Evolutionary conservation across 495 filamentous ascomycete species (phyloP).

Genomic region (Bryoglossum gracile): DNA sequence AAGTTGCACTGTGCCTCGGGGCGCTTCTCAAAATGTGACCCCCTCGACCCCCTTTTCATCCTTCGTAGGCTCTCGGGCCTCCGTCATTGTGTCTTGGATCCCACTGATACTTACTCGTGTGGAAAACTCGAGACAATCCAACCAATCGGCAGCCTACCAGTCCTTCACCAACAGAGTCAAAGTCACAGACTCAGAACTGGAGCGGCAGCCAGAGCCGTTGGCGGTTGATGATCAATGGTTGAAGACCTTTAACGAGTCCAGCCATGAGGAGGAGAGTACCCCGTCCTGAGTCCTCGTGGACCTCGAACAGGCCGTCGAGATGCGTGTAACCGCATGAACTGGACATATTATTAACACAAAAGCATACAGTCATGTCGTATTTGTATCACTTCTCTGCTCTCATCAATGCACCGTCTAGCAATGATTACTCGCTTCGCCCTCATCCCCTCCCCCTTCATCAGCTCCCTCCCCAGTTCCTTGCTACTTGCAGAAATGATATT

Average conservation of each 20-base stretch:
- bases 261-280: too few relatives aligned
- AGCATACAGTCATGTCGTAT: not conserved
- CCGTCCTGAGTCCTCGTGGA: too few relatives aligned
- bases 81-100: slow-evolving; percentile 7
- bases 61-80: not conserved
- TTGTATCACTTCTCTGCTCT: not conserved
- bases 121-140: not conserved
- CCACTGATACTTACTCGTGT: not conserved
- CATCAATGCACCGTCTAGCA: not conserved
- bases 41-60: not conserved
- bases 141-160: not conserved
- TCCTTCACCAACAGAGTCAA: not conserved
- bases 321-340: not conserved
- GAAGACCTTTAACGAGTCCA: not conserved
- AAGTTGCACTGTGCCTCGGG: too few relatives aligned
- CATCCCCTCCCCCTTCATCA: too few relatives aligned
- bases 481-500: too few relatives aligned
- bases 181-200: too few relatives aligned
- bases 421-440: too few relatives aligned
- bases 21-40: not conserved
- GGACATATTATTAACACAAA: not conserved
- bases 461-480: too few relatives aligned
- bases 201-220: too few relatives aligned
- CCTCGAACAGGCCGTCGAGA: not conserved
- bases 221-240: too few relatives aligned